phyloP scores from a whole-genome alignment of 2,329 filamentous ascomycete species.

The Emydomyces testavorans region DNA sequence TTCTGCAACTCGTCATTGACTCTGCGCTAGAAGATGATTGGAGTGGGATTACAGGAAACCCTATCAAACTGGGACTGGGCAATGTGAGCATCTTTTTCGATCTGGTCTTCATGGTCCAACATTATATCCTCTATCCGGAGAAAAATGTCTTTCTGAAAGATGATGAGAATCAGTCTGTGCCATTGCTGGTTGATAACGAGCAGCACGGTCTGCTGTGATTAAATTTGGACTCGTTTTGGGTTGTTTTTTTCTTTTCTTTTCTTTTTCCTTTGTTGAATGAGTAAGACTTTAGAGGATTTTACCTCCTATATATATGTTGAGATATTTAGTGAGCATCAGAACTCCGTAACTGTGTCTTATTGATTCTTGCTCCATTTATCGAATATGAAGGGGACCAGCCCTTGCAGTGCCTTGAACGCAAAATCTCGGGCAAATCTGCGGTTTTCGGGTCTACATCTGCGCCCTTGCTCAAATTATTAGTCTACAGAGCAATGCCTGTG shows the following conservation, averaged over 20 bases:
- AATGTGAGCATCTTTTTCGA: constrained; percentile 84
- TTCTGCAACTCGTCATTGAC: constrained; percentile 73
- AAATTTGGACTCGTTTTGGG: too few species aligned
- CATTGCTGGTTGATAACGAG: constrained; percentile 9
- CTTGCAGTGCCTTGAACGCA: too few species aligned
- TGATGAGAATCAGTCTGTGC: constrained; percentile 1
- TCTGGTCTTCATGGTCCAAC: constrained; percentile 72
- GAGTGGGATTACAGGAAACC: constrained; percentile 83
- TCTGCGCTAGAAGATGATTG: constrained; percentile 75
- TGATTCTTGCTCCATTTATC: too few species aligned
- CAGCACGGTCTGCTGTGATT: neutral
- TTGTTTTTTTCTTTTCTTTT: neutral
- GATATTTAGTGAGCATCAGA: too few species aligned
- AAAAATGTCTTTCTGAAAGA: constrained; percentile 3
- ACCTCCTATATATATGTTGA: too few species aligned
- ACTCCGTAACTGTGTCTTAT: too few species aligned
- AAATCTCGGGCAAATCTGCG: too few species aligned
- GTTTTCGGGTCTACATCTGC: too few species aligned
- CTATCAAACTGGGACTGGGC: constrained; percentile 75
- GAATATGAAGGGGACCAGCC: too few species aligned
- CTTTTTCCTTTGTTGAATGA: neutral
- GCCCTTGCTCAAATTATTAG: too few species aligned
- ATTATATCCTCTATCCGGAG: constrained; percentile 64
- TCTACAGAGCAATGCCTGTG: too few species aligned
- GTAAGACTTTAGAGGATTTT: too few species aligned